Base-by-base conservation (phyloP, 257 asterid genomes). In the Scutellaria baicalensis region DNA sequence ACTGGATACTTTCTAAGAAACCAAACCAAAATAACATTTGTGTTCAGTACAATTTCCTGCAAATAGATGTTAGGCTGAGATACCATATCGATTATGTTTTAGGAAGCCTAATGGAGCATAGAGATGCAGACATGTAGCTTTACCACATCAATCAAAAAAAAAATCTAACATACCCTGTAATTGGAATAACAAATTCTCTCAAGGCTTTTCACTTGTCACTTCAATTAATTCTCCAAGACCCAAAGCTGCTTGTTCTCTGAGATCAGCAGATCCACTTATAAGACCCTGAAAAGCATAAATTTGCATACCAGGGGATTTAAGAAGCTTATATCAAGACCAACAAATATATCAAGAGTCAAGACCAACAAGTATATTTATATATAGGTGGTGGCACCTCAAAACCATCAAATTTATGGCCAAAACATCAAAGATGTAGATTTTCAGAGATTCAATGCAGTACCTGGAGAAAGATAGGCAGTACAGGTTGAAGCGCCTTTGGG, bases 181-280 rank as follows among this genome's bases (percentile, higher is more conserved):
- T 89, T 57, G 93, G 99, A 72, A 94, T 94, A 49, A 89, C 99
- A 79, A 94, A 94, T 78, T 89, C 97, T 83, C 85, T 90, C 45
- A 91, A 75, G 69, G 97, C 80, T 75, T 91, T 74, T 91, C 97
- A 40, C 99, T 84, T 72, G 99, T 89, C 72, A 89, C 97, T 78
- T 91, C 99, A 70, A 89, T 85, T 79, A 94, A 76, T 78, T 94
- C 99, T 51, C 99, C 99, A 64, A 94, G 89, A 72, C 99, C 99
- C 86, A 94, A 69, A 45, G 97, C 99, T 62, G 97, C 97, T 67
- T 94, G 99, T 73, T 94, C 96, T 79, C 97, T 89, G 70, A 94
- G 82, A 84, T 94, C 99, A 66, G 97, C 95, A 23, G 99, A 91
- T 74, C 97, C 97, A 85, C 96, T 91, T 42, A 80, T 84, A 63